Percentiles rank a stretch among this genome's conserved stretches.
phyloP scores from a whole-genome alignment of 352 stramenopile species.

The Saprolegnia parasitica region DNA sequence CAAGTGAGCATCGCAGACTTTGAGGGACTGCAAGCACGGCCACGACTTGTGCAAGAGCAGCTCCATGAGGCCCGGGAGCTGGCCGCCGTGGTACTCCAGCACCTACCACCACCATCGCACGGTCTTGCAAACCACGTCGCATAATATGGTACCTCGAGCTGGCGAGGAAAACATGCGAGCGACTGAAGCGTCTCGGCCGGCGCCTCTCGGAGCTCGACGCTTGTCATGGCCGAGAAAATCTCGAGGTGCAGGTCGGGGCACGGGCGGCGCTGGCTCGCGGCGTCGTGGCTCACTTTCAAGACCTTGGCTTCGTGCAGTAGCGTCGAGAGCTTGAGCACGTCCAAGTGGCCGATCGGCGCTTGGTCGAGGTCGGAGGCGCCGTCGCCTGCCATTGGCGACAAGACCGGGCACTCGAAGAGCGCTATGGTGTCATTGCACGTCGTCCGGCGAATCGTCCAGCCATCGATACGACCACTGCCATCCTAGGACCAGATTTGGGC shows the following conservation, averaged over 20 bases:
- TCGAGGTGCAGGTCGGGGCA: conserved; percentile 56
- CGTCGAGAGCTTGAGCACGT: conserved; percentile 84
- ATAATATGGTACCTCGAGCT: conserved; percentile 58
- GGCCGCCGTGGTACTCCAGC: neutral
- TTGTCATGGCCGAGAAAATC: conserved; percentile 71
- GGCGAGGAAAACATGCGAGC: conserved; percentile 62
- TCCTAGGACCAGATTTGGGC: conserved; percentile 57
- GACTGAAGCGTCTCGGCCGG: conserved; percentile 40
- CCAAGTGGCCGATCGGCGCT: conserved; percentile 65
- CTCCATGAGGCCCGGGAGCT: neutral
- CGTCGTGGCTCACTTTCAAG: conserved; percentile 54
- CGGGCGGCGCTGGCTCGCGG: conserved; percentile 30
- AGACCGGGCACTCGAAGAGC: conserved; percentile 19
- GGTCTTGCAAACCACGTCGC: conserved; percentile 30
- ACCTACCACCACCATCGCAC: neutral
- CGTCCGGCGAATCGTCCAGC: conserved; percentile 19
- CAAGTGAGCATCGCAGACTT: neutral
- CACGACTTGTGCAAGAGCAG: conserved; percentile 10
- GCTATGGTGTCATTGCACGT: neutral
- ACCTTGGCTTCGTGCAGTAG: conserved; percentile 66
- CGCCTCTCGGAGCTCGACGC: conserved; percentile 59
- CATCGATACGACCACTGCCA: conserved; percentile 22
- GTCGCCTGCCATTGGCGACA: conserved; percentile 46
- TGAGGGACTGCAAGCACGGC: conserved; percentile 1
- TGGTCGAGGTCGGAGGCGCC: conserved; percentile 25